phyloP scores from a whole-genome alignment of 2,329 filamentous ascomycete genomes.

The Aspergillus aculeatus region DNA sequence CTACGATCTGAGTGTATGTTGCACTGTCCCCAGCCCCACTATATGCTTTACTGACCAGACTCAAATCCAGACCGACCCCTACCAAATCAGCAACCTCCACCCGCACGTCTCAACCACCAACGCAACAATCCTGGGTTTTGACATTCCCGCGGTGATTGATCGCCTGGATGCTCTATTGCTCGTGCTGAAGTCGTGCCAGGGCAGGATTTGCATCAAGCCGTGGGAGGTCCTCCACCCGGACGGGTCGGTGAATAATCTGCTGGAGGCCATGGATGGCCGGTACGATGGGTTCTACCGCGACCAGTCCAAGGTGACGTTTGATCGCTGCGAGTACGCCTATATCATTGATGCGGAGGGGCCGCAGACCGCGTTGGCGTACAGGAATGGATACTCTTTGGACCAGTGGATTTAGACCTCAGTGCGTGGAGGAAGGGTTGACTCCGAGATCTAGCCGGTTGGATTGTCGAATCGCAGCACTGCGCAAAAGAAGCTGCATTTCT shows the following conservation, averaged over 20 bases:
- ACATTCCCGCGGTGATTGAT: neutral
- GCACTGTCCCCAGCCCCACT: neutral
- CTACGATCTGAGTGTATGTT: slow-evolving; percentile 26
- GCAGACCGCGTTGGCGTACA: slow-evolving; percentile 18
- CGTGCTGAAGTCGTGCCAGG: slow-evolving; percentile 29
- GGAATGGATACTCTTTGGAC: slow-evolving; percentile 21
- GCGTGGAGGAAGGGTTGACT: too few species aligned
- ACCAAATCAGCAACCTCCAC: slow-evolving; percentile 4
- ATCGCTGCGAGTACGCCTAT: slow-evolving; percentile 38
- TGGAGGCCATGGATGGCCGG: slow-evolving; percentile 29
- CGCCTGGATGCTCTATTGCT: slow-evolving; percentile 1
- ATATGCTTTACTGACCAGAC: neutral
- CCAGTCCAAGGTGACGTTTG: slow-evolving; percentile 35
- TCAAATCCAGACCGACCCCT: neutral
- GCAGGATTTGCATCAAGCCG: slow-evolving; percentile 34
- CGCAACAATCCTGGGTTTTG: neutral
- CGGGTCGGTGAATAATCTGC: slow-evolving; percentile 29
- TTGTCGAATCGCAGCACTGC: too few species aligned
- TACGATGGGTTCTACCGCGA: slow-evolving; percentile 36
- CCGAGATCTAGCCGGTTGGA: too few species aligned
- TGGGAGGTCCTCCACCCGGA: slow-evolving; percentile 38
- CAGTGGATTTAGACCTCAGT: slow-evolving; percentile 7
- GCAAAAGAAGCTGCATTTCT: too few species aligned
- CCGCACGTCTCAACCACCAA: neutral
- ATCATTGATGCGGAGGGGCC: slow-evolving; percentile 38